Conservation (phyloP, 208 protist genomes). For the Acanthamoeba royreba region DNA sequence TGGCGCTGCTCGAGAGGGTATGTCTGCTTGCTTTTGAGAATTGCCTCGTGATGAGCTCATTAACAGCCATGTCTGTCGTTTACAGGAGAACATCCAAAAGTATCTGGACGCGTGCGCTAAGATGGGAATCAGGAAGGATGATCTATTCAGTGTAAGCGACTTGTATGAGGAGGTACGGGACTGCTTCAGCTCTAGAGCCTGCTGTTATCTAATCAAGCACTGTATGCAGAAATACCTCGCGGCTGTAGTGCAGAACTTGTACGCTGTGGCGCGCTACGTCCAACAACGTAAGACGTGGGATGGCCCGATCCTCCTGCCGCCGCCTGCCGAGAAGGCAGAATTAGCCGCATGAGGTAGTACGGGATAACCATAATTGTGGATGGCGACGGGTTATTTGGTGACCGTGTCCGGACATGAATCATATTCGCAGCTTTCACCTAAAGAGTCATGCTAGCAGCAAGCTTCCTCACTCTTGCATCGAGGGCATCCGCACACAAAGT, state of each 20-base stretch:
- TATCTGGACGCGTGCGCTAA: slow-evolving; percentile 6
- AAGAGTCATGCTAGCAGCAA: not conserved
- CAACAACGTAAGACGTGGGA: not conserved
- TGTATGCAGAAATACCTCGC: not conserved
- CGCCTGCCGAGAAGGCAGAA: not conserved
- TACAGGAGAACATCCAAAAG: slow-evolving; percentile 22
- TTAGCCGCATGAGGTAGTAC: no score
- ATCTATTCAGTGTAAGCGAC: not conserved
- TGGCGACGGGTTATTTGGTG: no score
- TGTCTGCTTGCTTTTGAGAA: not conserved
- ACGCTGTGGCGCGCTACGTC: not conserved
- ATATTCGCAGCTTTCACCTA: no score
- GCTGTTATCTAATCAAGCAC: not conserved
- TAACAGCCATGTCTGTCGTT: not conserved
- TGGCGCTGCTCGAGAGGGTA: not conserved
- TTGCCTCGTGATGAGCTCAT: not conserved
- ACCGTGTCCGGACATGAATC: no score
- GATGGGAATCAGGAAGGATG: slow-evolving; percentile 3
- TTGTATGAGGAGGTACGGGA: not conserved
- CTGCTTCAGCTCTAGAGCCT: not conserved
- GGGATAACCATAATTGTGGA: no score
- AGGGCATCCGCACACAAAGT: not conserved
- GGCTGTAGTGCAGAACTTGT: not conserved
- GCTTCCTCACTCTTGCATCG: not conserved
- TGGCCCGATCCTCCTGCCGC: not conserved